Base-by-base conservation (phyloP, 1,139 yeast species). In the Suhomyces coccinellae region DNA sequence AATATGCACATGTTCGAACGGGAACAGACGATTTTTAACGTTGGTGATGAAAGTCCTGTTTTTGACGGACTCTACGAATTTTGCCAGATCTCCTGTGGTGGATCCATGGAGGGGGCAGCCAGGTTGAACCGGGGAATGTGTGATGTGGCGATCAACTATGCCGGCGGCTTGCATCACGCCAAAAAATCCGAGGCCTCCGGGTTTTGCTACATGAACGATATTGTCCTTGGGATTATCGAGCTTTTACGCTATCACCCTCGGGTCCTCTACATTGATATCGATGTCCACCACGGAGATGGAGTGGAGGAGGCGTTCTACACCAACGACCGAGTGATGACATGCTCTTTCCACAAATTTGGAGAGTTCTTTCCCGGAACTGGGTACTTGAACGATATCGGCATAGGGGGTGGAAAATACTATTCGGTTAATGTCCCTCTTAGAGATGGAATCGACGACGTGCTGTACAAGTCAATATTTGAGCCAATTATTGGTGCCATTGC, bases 341-440 rank as follows among this genome's bases (percentile, higher is more conserved):
- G 95, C 60, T 88, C 97, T 6, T 93, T 93, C 75, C 99, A 93
- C 70, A 91, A 93, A 63, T 93, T 89, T 62, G 97, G 97, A 32
- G 97, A 90, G 65, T 90, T 88, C 63, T 90, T 90, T 79, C 97
- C 97, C 1, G 97, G 97, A 40, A 90, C 97, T 2, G 97, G 97
- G 42, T 91, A 88, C 62, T 76, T 88, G 52, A 81, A 93, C 57
- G 97, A 90, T 61, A 80, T 80, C 39, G 97, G 97, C 39, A 83
- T 89, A 22, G 95, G 95, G 10, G 85, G 84, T 63, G 97, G 97
- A 45, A 88, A 88, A 57, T 75, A 90, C 67, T 87, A 86, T 61
- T 79, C 96, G 0, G 87, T 90, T 35, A 90, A 90, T 62, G 89
- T 90, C 53, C 97, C 97, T 2, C 73, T 90, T 53, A 75, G 96